Base-by-base conservation (phyloP, 495 filamentous ascomycete species). In the Rusavskia elegans region DNA sequence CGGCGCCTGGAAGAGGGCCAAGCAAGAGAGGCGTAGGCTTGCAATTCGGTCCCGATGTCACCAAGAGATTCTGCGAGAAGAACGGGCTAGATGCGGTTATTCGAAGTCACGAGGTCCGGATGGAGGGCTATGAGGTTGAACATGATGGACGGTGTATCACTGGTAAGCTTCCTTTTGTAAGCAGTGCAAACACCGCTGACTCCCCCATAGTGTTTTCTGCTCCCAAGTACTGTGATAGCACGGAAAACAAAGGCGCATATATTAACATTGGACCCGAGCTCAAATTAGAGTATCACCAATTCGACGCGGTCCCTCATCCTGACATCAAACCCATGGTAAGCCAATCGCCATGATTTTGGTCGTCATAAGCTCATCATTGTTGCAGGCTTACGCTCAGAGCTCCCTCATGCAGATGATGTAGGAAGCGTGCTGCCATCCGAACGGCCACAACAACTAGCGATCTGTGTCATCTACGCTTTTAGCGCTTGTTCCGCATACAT, bases 61-160 rank as follows among this genome's bases (percentile, higher is more conserved):
- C 92, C 17, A 94, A 93, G 74, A 75, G 84, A 42, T 99, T 99
- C 76, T 99, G 92, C 62, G 89, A 99, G 55, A 82, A 79, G 61
- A 99, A 99, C 66, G 87, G 87, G 2, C 72, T 99, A 29, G 85
- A 94, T 46, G 92, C 92, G 2, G 81, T 99, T 55, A 99, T 99
- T 57, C 83, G 92, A 45, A 94, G 87, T 56, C 92, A 99, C 66
- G 92, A 99, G 66, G 93, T 99, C 30, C 79, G 92, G 49, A 97
- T 96, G 92, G 87, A 84, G 46, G 92, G 92, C 1, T 99, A 97
- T 58, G 89, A 96, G 66, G 89, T 94, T 57, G 92, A 99, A 72
- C 92, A 99, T 63, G 85, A 92, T 60, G 92, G 92, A 55, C 81
- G 79, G 53, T 99, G 93, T 64, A 95, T 99, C 55, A 99, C 92